Percentiles rank a stretch among this genome's conserved stretches.
Evolutionary conservation across 495 filamentous ascomycete genomes (phyloP).

Genomic region (Bacidia gigantensis): DNA sequence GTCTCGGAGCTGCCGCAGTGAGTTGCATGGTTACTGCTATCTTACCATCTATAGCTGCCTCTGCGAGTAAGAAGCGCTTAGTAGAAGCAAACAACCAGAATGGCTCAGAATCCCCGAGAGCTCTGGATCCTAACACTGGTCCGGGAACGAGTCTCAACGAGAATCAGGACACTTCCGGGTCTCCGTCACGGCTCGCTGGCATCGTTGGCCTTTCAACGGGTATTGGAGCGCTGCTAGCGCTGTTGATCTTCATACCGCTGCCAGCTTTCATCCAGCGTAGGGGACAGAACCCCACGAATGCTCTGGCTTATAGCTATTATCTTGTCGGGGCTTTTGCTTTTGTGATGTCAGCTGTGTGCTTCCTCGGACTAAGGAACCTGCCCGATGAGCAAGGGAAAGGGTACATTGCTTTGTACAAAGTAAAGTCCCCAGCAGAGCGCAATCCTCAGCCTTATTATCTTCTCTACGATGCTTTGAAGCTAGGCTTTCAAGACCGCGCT

Average conservation of each 20-base stretch:
- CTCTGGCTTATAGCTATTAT: constrained; percentile 73
- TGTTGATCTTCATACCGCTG: constrained; percentile 70
- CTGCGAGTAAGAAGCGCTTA: background rate
- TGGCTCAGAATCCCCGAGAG: background rate
- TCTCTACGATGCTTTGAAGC: constrained; percentile 47
- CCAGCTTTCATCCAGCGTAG: constrained; percentile 59
- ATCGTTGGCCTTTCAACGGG: constrained; percentile 88
- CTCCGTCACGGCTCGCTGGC: constrained; percentile 60
- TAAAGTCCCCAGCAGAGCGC: background rate
- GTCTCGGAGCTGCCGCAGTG: constrained; percentile 76
- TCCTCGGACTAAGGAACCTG: constrained; percentile 65
- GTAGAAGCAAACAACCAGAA: background rate
- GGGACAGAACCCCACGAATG: constrained; percentile 49
- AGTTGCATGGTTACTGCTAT: constrained; percentile 98
- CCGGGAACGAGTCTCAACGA: too few species aligned
- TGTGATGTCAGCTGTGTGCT: constrained; percentile 56
- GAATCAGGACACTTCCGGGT: constrained; percentile 9
- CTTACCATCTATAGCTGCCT: constrained; percentile 63
- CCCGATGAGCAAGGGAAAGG: constrained; percentile 67
- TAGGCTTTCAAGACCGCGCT: constrained; percentile 60
- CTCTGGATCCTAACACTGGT: too few species aligned
- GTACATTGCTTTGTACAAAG: constrained; percentile 23
- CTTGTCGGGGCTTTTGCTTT: constrained; percentile 62
- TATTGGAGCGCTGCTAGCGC: constrained; percentile 73
- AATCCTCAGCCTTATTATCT: constrained; percentile 5